These are phyloP conservation scores for Hirsutella rhossiliensis DNA, from an alignment of 2,329 filamentous ascomycete species.

Conservation along the genomic window DNA sequence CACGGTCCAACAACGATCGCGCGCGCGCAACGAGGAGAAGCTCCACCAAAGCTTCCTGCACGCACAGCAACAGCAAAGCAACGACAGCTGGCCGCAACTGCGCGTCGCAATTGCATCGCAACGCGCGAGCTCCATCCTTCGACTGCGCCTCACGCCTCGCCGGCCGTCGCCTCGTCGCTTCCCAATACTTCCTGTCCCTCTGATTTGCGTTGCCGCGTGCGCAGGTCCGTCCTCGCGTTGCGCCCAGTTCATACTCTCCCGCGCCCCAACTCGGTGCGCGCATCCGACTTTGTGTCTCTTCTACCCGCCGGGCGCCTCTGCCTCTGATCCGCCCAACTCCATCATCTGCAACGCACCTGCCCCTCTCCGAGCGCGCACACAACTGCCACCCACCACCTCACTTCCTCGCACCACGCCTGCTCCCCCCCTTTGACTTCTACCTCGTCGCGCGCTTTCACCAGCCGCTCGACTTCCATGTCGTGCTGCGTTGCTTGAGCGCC, in stretches of 20 bases:
- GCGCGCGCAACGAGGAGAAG: neutral
- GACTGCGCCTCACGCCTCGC: too few relatives aligned
- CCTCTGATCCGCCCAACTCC: too few relatives aligned
- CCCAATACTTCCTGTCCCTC: too few relatives aligned
- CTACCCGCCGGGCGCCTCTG: neutral
- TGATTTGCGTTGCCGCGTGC: too few relatives aligned
- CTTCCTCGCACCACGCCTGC: neutral
- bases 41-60: neutral
- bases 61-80: too few relatives aligned
- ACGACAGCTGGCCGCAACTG: too few relatives aligned
- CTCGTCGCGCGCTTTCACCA: neutral
- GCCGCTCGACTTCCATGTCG: conserved; percentile 22
- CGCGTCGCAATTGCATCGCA: too few relatives aligned
- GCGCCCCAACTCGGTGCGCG: neutral
- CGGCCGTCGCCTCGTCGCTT: too few relatives aligned
- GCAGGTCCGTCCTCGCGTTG: too few relatives aligned
- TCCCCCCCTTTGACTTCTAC: neutral
- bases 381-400: neutral
- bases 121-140: too few relatives aligned
- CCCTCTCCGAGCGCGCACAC: neutral
- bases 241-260: neutral
- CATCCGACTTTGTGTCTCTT: neutral
- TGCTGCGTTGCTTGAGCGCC: conserved; percentile 15
- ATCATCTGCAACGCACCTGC: neutral
- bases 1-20: neutral